These are phyloP conservation scores for barley (Hordeum vulgare) DNA, from an alignment of 176 grass and related monocot genomes.

Conservation along the genomic window DNA sequence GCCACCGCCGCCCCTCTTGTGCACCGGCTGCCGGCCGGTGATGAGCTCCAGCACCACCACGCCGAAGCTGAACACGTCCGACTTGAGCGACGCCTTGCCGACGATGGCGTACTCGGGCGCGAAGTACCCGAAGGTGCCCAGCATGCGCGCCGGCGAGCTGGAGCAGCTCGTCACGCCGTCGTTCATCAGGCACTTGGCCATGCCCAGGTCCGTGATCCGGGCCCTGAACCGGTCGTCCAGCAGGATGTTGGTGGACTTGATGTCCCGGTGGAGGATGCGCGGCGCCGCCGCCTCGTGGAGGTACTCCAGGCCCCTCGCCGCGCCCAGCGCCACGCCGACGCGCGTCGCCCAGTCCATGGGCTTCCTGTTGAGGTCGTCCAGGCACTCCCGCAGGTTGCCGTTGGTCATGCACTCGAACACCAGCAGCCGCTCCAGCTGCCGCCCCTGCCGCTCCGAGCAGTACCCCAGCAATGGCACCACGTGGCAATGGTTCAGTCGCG, in stretches of 20 bases:
- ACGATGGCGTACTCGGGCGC: slow-evolving; percentile 96
- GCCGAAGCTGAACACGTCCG: slow-evolving; percentile 98
- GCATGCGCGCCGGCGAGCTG: slow-evolving; percentile 87
- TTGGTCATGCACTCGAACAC: slow-evolving; percentile 88
- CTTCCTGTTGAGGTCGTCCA: slow-evolving; percentile 69
- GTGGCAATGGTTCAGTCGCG: slow-evolving; percentile 88
- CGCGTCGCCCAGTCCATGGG: slow-evolving; percentile 87
- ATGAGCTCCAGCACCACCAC: slow-evolving; percentile 93
- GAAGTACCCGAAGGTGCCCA: slow-evolving; percentile 97
- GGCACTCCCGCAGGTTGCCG: slow-evolving; percentile 86
- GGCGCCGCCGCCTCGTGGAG: slow-evolving; percentile 94
- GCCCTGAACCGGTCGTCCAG: slow-evolving; percentile 66
- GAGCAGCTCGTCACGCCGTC: slow-evolving; percentile 82
- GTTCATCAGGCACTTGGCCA: slow-evolving; percentile 86
- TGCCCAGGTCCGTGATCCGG: slow-evolving; percentile 95
- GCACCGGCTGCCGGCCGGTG: slow-evolving; percentile 75
- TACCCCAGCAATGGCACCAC: slow-evolving; percentile 91
- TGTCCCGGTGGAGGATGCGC: slow-evolving; percentile 88
- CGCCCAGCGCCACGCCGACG: slow-evolving; percentile 63
- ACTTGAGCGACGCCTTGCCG: slow-evolving; percentile 90
- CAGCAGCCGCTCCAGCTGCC: slow-evolving; percentile 76
- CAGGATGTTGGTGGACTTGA: slow-evolving; percentile 97
- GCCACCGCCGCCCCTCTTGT: slow-evolving; percentile 30
- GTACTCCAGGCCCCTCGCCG: slow-evolving; percentile 86
- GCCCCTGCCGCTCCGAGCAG: slow-evolving; percentile 73